Evolutionary conservation across 1,139 yeast species (phyloP), one percentile per base, ranked within the genome.

Genomic region (Tardiomyces digboiensis): DNA sequence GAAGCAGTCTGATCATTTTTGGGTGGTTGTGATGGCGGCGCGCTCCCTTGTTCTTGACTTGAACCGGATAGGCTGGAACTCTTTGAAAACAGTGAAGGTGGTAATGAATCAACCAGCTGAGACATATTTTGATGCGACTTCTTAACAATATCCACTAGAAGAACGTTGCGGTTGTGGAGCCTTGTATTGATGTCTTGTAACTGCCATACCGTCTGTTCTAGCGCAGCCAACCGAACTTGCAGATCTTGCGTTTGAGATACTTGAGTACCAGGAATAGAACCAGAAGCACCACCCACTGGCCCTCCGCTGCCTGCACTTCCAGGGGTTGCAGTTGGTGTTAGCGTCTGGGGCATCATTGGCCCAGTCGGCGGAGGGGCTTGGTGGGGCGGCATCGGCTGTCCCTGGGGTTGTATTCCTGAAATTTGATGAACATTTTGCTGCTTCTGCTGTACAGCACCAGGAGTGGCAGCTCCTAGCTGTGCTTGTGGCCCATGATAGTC

Each of bases 301-400:
- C 33, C 33, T 5, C 16, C 33, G 10, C 33, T 26, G 33, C 33
- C 33, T 5, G 14, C 33, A 8, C 33, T 26, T 5, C 33, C 33
- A 3, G 33, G 33, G 10, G 33, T 26, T 8, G 33, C 33, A 8
- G 5, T 26, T 3, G 33, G 33, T 16, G 33, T 26, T 16, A 26
- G 33, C 33, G 33, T 26, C 10, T n/a, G 33, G 16, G 33, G 33
- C 33, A 26, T 26, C 5, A 26, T n/a, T 3, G 10, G 10, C 10
- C 33, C 33, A 5, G 14, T 16, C 4, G 33, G 10, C 33, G 33
- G 16, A 5, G 33, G 8, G n/a, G n/a, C n/a, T n/a, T n/a, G n/a
- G n/a, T n/a, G n/a, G n/a, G n/a, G n/a, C 33, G 33, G 33, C 33
- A 26, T 8, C 10, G 33, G 33, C 43, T 41, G 43, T 2, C 22